Evolutionary conservation across 768 basidiomycete genomes (phyloP).

Genomic region (Panaeolus cyanescens): DNA sequence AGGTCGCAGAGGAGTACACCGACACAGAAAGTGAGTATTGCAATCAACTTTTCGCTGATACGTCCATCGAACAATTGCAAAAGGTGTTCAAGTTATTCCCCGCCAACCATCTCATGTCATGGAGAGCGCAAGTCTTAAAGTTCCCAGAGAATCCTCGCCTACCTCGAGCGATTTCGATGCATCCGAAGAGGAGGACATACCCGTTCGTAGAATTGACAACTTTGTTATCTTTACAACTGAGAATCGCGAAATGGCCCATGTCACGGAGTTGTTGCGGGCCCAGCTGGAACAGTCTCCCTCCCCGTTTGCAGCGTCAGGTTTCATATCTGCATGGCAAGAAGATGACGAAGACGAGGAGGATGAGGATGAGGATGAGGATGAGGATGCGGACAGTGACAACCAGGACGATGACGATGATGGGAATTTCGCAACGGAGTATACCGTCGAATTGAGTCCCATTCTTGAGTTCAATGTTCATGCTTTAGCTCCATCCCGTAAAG

Average conservation of each 20-base stretch:
- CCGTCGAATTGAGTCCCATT: constrained; percentile 24
- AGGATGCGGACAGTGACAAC: constrained; percentile 29
- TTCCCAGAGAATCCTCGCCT: constrained; percentile 42
- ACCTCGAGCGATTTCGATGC: constrained; percentile 18
- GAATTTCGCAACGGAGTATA: not conserved
- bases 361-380: constrained; percentile 28
- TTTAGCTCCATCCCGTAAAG: constrained; percentile 23
- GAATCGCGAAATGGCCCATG: constrained; percentile 38
- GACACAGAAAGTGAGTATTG: not conserved
- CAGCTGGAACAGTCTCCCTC: constrained; percentile 23
- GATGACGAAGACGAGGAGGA: constrained; percentile 25
- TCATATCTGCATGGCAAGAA: constrained; percentile 42
- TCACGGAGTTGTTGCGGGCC: constrained; percentile 35
- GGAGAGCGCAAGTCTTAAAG: constrained; percentile 41
- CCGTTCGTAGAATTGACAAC: constrained; percentile 55
- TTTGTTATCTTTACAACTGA: constrained; percentile 52
- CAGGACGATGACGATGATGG: constrained; percentile 4
- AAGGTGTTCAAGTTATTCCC: not conserved
- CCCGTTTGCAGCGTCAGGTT: constrained; percentile 39
- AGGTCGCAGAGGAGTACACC: not conserved
- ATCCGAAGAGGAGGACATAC: constrained; percentile 39
- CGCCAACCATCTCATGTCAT: constrained; percentile 27
- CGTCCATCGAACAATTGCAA: not conserved
- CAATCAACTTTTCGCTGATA: not conserved
- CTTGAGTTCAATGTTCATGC: constrained; percentile 51